phyloP scores from a whole-genome alignment of 2,329 filamentous ascomycete genomes.

The Juglanconis oblonga region DNA sequence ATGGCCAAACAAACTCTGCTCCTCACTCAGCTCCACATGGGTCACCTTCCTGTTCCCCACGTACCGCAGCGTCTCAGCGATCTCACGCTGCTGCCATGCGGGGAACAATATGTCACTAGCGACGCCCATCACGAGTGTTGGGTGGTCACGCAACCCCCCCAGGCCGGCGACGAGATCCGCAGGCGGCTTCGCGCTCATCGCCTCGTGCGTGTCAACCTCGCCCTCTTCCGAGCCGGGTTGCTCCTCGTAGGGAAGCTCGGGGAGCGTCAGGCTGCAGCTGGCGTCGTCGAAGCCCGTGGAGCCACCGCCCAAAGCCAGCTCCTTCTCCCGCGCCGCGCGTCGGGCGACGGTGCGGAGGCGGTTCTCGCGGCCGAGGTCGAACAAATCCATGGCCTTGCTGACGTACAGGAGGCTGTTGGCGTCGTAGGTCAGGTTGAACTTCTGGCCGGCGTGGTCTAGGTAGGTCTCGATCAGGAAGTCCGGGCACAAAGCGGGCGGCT shows the following conservation, averaged over 20 bases:
- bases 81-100: conserved; percentile 95
- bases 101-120: conserved; percentile 96
- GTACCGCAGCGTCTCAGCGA: conserved; percentile 76
- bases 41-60: conserved; percentile 78
- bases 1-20: conserved; percentile 92
- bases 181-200: conserved; percentile 56
- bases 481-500: conserved; percentile 89
- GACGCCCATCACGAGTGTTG: conserved; percentile 87
- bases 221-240: conserved; percentile 52
- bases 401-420: conserved; percentile 94
- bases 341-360: conserved; percentile 62
- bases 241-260: conserved; percentile 82
- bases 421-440: conserved; percentile 96
- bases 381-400: conserved; percentile 98
- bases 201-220: conserved; percentile 24
- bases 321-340: conserved; percentile 57
- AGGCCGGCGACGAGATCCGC: conserved; percentile 78
- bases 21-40: conserved; percentile 89
- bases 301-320: conserved; percentile 48
- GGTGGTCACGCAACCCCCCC: conserved; percentile 67
- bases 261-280: conserved; percentile 77
- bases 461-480: conserved; percentile 99
- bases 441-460: conserved; percentile 95
- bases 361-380: conserved; percentile 77
- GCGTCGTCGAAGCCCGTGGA: conserved; percentile 42